phyloP scores from a whole-genome alignment of 106 monocot species.

The Dendrobium huoshanense region DNA sequence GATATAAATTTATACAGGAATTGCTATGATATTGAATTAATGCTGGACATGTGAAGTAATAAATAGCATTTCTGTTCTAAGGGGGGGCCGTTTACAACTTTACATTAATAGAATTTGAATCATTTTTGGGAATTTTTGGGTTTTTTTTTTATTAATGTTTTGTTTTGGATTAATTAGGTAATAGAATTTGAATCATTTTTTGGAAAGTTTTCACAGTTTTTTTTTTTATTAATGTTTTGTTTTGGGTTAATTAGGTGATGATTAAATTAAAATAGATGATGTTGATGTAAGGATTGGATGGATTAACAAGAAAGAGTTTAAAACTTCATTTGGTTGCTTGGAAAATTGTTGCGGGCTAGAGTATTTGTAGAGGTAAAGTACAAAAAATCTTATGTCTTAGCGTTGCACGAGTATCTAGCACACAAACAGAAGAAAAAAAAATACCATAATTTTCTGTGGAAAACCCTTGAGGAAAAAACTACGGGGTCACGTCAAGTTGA shows the following conservation, averaged over 20 bases:
- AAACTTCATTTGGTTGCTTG: too few relatives aligned
- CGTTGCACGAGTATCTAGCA: too few relatives aligned
- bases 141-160: not conserved
- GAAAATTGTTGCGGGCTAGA: too few relatives aligned
- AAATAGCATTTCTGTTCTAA: constrained; percentile 28
- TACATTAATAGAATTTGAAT: not conserved
- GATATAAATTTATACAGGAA: constrained; percentile 4
- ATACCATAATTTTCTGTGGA: too few relatives aligned
- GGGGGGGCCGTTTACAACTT: not conserved
- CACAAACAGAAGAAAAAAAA: too few relatives aligned
- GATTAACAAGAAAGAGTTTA: too few relatives aligned
- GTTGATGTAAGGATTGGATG: too few relatives aligned
- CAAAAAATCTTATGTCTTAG: too few relatives aligned
- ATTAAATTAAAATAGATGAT: too few relatives aligned
- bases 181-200: not conserved
- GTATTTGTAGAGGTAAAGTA: too few relatives aligned
- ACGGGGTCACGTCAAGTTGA: too few relatives aligned
- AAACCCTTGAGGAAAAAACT: too few relatives aligned
- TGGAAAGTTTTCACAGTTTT: not conserved
- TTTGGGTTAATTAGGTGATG: not conserved
- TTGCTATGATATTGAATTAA: constrained; percentile 34
- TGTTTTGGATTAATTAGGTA: not conserved
- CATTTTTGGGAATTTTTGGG: not conserved
- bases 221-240: not conserved
- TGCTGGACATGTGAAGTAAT: constrained; percentile 73